Conservation (phyloP, 1,284 basidiomycete species). For the Hypsizygus ulmarius region DNA sequence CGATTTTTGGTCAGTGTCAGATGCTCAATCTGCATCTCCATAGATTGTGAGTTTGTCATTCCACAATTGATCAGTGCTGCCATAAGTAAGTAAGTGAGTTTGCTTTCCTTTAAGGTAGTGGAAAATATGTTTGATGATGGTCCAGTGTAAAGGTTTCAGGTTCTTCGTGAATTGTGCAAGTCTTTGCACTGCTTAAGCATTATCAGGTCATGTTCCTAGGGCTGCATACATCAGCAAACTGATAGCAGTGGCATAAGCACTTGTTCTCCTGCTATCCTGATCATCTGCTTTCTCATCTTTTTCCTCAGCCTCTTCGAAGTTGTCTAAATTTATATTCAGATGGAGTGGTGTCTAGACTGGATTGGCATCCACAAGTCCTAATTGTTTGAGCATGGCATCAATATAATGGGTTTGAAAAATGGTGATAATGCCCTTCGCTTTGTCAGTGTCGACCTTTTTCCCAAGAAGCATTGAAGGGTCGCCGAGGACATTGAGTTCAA, state of each 20-base stretch:
- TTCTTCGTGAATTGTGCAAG: conserved; percentile 27
- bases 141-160: conserved; percentile 26
- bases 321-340: conserved; percentile 20
- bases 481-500: conserved; percentile 18
- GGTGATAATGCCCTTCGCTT: not conserved
- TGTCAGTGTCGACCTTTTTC: conserved; percentile 15
- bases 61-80: conserved; percentile 7
- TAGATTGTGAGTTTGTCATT: no score
- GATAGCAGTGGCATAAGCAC: conserved; percentile 19
- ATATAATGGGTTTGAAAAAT: conserved; percentile 1
- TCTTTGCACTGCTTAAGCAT: conserved; percentile 28
- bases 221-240: conserved; percentile 32
- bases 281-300: not conserved
- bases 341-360: conserved; percentile 26
- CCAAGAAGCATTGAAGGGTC: conserved; percentile 21
- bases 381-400: conserved; percentile 16
- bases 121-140: conserved; percentile 29
- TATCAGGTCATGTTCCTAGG: conserved; percentile 30
- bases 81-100: conserved; percentile 13
- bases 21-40: conserved; percentile 30
- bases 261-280: no score
- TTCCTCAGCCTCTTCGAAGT: no score
- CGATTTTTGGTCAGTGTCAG: conserved; percentile 25
- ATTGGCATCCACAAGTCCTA: conserved; percentile 22
- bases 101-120: conserved; percentile 30